Evolutionary conservation across 2,329 filamentous ascomycete species (phyloP), one percentile per base, ranked within the genome.

Genomic region (Talaromyces verruculosus): DNA sequence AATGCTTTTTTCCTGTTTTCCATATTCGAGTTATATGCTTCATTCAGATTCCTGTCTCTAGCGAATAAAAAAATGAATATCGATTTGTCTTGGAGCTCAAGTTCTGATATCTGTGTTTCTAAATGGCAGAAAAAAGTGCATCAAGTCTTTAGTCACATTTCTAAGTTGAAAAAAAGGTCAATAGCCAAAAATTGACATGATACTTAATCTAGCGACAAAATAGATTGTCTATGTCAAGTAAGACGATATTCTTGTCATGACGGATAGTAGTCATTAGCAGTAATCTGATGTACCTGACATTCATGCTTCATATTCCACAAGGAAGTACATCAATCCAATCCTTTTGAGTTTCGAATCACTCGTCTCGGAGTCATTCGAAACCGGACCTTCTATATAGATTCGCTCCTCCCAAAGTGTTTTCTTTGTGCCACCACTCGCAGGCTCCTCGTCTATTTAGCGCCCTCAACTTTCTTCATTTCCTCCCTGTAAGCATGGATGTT

Each of bases 391-490:
- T 55, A 63, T 55, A 53, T 51, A 43, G 49, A 30, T 43, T n/a
- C 39, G 8, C 35, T 41, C 22, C 33, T 25, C 28, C 41, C 41
- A 39, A 37, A 57, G 33, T 57, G n/a, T 57, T 33, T 8, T 33
- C 49, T n/a, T 17, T 53, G 25, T 33, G 49, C 49, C 25, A 19
- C 22, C 39, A 51, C 47, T 53, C 45, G 35, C 33, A 11, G 33
- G 10, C n/a, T 45, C 35, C 51, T 61, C 81, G 76, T 81, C 84
- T 86, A 86, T 82, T 91, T 91, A 68, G 87, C 84, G 47, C 88
- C 86, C 78, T 95, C 92, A 74, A 97, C 91, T 82, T 97, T 97
- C 85, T 96, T 96, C 70, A 97, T 82, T 79, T 98, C 94, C 80
- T 97, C 74, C 69, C 75, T 79, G 59, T 37, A 2, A 45, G 47